Evolutionary conservation across 768 basidiomycete genomes (phyloP).

Genomic region (Inosperma sp.): DNA sequence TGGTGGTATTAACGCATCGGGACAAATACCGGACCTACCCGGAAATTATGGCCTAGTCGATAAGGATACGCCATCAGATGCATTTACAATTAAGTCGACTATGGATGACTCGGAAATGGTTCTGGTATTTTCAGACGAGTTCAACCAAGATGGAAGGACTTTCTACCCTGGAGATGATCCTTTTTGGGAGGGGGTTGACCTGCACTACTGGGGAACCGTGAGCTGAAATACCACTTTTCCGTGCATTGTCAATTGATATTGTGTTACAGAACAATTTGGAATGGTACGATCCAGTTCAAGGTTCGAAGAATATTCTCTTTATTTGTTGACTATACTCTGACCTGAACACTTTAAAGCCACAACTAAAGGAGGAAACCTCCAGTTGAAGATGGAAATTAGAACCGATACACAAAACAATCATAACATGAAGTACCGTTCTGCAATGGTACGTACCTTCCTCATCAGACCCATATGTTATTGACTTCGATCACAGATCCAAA

Average conservation of each 20-base stretch:
- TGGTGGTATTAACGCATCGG: conserved; percentile 69
- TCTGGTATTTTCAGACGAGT: conserved; percentile 81
- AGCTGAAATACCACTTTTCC: conserved; percentile 22
- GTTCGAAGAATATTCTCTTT: conserved; percentile 16
- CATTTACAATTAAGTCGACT: conserved; percentile 50
- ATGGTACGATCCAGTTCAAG: conserved; percentile 69
- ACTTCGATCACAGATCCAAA: conserved; percentile 29
- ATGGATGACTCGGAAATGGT: conserved; percentile 44
- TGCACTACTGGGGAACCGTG: conserved; percentile 66
- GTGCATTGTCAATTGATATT: not conserved
- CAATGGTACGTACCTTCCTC: conserved; percentile 37
- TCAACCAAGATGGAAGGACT: conserved; percentile 64
- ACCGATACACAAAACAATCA: conserved; percentile 42
- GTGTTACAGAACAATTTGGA: conserved; percentile 54
- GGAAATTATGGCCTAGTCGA: conserved; percentile 71
- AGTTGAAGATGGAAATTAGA: conserved; percentile 61
- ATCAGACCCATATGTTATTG: not conserved
- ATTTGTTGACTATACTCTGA: not conserved
- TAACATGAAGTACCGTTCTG: conserved; percentile 60
- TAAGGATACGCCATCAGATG: conserved; percentile 62
- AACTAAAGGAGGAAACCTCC: conserved; percentile 65
- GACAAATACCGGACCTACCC: conserved; percentile 58
- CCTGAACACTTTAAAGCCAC: conserved; percentile 36
- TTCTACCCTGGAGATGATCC: conserved; percentile 71
- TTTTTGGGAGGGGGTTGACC: conserved; percentile 54